Evolutionary conservation across 768 basidiomycete species (phyloP).

Genomic region (Russula emetica): DNA sequence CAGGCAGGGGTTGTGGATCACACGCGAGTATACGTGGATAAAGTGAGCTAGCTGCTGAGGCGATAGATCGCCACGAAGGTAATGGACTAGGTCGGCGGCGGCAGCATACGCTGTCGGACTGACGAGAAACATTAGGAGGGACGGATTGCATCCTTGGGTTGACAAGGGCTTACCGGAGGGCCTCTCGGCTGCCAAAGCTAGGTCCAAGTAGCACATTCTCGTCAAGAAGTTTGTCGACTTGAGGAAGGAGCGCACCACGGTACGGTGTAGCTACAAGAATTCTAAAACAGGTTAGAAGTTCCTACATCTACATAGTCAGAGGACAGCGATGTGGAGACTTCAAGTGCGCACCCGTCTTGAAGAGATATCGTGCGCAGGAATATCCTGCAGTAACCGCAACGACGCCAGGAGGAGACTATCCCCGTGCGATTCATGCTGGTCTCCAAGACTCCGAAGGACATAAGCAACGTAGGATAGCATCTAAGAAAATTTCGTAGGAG

Average conservation of each 20-base stretch:
- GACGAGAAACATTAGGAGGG: conserved; percentile 14
- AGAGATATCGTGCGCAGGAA: conserved; percentile 77
- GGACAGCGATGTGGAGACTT: not conserved
- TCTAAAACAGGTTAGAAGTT: conserved; percentile 87
- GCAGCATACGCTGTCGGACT: conserved; percentile 82
- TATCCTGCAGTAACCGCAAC: conserved; percentile 88
- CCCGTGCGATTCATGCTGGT: conserved; percentile 67
- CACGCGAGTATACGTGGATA: conserved; percentile 78
- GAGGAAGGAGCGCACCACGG: conserved; percentile 69
- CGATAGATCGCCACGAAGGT: conserved; percentile 78
- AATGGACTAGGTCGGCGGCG: conserved; percentile 90
- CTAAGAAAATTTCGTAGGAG: conserved; percentile 39
- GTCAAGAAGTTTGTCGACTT: conserved; percentile 86
- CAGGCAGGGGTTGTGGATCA: conserved; percentile 85
- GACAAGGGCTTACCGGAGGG: conserved; percentile 54
- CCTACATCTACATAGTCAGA: conserved; percentile 44
- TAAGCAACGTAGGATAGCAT: conserved; percentile 91
- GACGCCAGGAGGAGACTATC: conserved; percentile 77
- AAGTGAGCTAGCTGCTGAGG: conserved; percentile 71
- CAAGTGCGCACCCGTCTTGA: conserved; percentile 67
- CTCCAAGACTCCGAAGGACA: conserved; percentile 66
- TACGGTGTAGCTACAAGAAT: conserved; percentile 81
- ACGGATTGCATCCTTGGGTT: conserved; percentile 2
- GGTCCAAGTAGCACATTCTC: conserved; percentile 86
- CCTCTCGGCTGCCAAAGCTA: conserved; percentile 80